phyloP scores from a whole-genome alignment of 2,329 filamentous ascomycete species.

The Fusarium torreyae region DNA sequence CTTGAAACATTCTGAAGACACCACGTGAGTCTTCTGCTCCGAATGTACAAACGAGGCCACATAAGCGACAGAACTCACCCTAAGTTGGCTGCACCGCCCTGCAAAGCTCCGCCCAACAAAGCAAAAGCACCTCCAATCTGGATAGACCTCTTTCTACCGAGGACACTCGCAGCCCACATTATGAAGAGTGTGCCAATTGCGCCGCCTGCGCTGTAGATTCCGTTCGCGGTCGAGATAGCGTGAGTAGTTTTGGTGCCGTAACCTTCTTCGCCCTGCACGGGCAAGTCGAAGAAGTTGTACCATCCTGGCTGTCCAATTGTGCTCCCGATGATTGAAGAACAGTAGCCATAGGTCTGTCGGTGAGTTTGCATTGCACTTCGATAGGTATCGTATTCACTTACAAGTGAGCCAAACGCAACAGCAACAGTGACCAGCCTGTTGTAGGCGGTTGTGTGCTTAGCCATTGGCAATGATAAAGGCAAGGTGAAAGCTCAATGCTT shows the following conservation, averaged over 20 bases:
- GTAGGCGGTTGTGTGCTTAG: conserved; percentile 48
- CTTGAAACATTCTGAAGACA: conserved; percentile 53
- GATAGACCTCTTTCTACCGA: conserved; percentile 61
- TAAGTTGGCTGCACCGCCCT: conserved; percentile 61
- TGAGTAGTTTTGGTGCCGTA: conserved; percentile 62
- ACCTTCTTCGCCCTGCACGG: conserved; percentile 59
- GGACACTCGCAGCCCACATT: conserved; percentile 62
- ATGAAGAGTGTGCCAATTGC: conserved; percentile 63
- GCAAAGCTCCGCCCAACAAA: conserved; percentile 62
- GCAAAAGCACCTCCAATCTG: conserved; percentile 61
- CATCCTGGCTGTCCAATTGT: conserved; percentile 68
- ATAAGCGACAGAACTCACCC: conserved; percentile 48
- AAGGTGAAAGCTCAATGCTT: no score
- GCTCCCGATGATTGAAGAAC: conserved; percentile 64
- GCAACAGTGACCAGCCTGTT: conserved; percentile 54
- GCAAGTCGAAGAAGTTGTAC: conserved; percentile 65
- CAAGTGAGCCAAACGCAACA: conserved; percentile 53
- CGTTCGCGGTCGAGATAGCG: conserved; percentile 64
- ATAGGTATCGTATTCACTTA: conserved; percentile 8
- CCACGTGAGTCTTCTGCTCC: background rate
- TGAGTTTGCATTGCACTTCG: rapidly evolving
- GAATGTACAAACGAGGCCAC: no score
- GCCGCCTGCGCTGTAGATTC: conserved; percentile 64
- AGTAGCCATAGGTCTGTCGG: conserved; percentile 65
- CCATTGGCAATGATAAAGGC: background rate